A percentile compares a stretch with the other conserved stretches of the same genome.
Conservation (phyloP, 176 grass and related monocot genomes). For the Chloris gayana region DNA sequence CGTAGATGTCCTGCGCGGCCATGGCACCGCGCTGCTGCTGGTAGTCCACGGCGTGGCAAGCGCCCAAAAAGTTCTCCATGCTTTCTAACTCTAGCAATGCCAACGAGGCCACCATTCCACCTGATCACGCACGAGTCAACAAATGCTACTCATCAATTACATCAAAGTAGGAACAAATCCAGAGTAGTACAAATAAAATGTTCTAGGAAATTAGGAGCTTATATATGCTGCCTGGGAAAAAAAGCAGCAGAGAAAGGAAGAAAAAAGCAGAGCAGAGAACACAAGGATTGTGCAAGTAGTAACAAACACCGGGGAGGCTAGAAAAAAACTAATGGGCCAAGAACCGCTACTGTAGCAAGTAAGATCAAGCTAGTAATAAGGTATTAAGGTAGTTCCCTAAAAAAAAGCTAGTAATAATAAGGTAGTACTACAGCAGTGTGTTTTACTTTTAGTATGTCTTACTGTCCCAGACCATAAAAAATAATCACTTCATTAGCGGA, state of each 20-base stretch:
- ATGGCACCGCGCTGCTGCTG: conserved; percentile 2
- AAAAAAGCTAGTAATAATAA: too few species aligned
- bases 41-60: conserved; percentile 67
- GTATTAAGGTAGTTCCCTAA: too few species aligned
- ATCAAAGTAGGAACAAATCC: too few species aligned
- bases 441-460: conserved; percentile 10
- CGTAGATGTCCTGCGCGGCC: conserved; percentile 55
- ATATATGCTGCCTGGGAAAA: too few species aligned
- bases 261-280: too few species aligned
- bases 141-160: conserved; percentile 15
- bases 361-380: conserved; percentile 36
- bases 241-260: too few species aligned
- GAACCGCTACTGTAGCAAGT: conserved; percentile 42
- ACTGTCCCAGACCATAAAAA: too few species aligned
- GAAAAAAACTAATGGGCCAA: conserved; percentile 13
- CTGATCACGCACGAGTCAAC: neutral
- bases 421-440: too few species aligned
- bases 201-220: too few species aligned
- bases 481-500: neutral
- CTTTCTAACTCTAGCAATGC: conserved; percentile 76
- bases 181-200: too few species aligned
- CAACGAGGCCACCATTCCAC: conserved; percentile 60
- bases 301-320: conserved; percentile 20
- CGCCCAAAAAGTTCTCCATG: conserved; percentile 95
- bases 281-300: too few species aligned